Conservation (phyloP, 1,284 basidiomycete genomes). For the Papiliotrema flavescens region DNA sequence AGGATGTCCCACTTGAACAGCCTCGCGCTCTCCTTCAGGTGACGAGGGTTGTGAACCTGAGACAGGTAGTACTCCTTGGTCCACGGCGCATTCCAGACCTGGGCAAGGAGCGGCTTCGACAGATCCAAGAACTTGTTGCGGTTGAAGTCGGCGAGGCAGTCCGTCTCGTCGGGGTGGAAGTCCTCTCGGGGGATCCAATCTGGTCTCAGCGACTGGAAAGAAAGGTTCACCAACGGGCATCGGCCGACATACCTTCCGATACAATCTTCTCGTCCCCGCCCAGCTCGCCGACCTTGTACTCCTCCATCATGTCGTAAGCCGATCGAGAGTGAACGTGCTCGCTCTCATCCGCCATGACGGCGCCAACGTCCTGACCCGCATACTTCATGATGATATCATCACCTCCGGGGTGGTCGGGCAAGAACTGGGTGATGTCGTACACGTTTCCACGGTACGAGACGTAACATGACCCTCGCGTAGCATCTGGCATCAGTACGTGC, state of each 20-base stretch:
- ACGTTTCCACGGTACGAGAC: conserved; percentile 51
- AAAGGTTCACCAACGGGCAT: not conserved
- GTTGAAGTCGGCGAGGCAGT: conserved; percentile 70
- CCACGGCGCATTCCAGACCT: conserved; percentile 40
- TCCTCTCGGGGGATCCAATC: conserved; percentile 84
- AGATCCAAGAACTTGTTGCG: conserved; percentile 93
- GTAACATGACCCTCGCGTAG: conserved; percentile 35
- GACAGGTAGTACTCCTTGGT: conserved; percentile 93
- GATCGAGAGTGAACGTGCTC: conserved; percentile 91
- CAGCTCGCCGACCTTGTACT: conserved; percentile 76
- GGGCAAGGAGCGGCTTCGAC: conserved; percentile 63
- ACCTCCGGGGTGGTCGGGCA: conserved; percentile 53
- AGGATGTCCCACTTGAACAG: conserved; percentile 79
- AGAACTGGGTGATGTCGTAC: conserved; percentile 53
- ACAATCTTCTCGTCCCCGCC: conserved; percentile 72
- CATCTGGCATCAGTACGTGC: conserved; percentile 26
- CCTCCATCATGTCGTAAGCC: conserved; percentile 88
- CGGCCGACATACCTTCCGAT: conserved; percentile 61
- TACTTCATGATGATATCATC: conserved; percentile 57
- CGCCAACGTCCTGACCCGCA: conserved; percentile 79
- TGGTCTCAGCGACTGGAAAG: conserved; percentile 35
- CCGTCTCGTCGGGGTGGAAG: conserved; percentile 84
- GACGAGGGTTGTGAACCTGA: conserved; percentile 94
- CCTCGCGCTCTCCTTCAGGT: conserved; percentile 78
- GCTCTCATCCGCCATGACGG: conserved; percentile 74